Conservation (phyloP, 2,329 filamentous ascomycete genomes). For the Dothideomycetes sp. region DNA sequence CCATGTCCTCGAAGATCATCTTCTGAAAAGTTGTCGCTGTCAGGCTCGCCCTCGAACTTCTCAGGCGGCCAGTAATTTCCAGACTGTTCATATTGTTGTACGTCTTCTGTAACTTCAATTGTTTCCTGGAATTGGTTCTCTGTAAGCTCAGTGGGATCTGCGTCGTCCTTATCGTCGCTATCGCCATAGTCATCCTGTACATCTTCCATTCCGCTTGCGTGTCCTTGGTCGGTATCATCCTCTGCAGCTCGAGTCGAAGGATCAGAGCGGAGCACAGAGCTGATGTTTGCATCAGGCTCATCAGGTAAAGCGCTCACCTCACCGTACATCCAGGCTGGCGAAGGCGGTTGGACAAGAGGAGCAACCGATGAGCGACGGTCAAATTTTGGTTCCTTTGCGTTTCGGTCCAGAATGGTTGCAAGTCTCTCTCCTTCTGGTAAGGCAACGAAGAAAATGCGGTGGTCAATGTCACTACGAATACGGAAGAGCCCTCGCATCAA, state of each 20-base stretch:
- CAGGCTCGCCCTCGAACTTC: too few species aligned
- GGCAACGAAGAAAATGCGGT: slow-evolving; percentile 61
- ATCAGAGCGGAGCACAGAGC: slow-evolving; percentile 38
- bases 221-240: slow-evolving; percentile 20
- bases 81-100: too few species aligned
- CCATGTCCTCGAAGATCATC: too few species aligned
- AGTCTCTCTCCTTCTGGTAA: slow-evolving; percentile 63
- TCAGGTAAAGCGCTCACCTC: slow-evolving; percentile 43
- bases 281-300: slow-evolving; percentile 36
- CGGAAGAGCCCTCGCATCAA: slow-evolving; percentile 49
- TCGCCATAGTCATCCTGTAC: slow-evolving; percentile 2
- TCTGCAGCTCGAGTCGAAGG: slow-evolving; percentile 18
- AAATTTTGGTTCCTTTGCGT: slow-evolving; percentile 4
- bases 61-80: too few species aligned
- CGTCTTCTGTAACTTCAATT: too few species aligned
- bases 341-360: slow-evolving; percentile 5
- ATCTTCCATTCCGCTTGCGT: too few species aligned
- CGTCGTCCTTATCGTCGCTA: not conserved
- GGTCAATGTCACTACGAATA: slow-evolving; percentile 69
- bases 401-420: slow-evolving; percentile 48
- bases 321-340: slow-evolving; percentile 47
- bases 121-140: too few species aligned
- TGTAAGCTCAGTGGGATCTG: too few species aligned
- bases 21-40: too few species aligned
- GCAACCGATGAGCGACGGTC: slow-evolving; percentile 6